phyloP scores from a whole-genome alignment of 2,329 filamentous ascomycete genomes.

The Pseudocercospora ulei region DNA sequence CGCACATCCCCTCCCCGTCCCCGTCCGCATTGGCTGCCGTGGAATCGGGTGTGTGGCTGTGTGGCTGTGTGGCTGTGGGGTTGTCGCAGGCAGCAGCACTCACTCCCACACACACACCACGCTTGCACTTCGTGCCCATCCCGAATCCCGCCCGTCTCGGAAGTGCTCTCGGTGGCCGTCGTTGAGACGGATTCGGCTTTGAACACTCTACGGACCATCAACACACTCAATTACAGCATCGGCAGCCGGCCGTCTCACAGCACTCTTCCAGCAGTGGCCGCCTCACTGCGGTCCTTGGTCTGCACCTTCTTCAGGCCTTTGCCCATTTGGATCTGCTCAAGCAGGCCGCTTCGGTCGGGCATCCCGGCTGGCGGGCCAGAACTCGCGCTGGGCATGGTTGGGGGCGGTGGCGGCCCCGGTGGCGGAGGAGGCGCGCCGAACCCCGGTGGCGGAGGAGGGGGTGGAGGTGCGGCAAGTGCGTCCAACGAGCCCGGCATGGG shows the following conservation, averaged over 20 bases:
- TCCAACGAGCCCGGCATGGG: constrained; percentile 40
- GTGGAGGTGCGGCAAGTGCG: constrained; percentile 41
- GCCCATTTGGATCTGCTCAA: constrained; percentile 76
- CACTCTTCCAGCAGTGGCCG: constrained; percentile 67
- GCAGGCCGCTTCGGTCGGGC: constrained; percentile 49
- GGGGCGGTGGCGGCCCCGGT: constrained; percentile 36
- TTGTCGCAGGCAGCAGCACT: no score
- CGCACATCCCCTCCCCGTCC: no score
- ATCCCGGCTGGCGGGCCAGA: constrained; percentile 36
- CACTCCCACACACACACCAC: no score
- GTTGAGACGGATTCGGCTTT: no score
- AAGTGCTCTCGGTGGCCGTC: no score
- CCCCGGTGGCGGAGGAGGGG: constrained; percentile 35
- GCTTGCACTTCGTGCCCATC: no score
- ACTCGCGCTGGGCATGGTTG: constrained; percentile 28
- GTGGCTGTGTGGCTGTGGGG: no score
- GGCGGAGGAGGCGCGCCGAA: constrained; percentile 42
- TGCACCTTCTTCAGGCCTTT: constrained; percentile 72
- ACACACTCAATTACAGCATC: no score
- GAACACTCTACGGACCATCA: no score
- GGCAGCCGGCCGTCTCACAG: constrained; percentile 22
- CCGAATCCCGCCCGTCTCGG: no score
- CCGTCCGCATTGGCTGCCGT: no score
- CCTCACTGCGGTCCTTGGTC: constrained; percentile 74
- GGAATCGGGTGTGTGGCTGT: no score